Base-by-base conservation (phyloP, 495 filamentous ascomycete species). In the Lophiotrema nucula region DNA sequence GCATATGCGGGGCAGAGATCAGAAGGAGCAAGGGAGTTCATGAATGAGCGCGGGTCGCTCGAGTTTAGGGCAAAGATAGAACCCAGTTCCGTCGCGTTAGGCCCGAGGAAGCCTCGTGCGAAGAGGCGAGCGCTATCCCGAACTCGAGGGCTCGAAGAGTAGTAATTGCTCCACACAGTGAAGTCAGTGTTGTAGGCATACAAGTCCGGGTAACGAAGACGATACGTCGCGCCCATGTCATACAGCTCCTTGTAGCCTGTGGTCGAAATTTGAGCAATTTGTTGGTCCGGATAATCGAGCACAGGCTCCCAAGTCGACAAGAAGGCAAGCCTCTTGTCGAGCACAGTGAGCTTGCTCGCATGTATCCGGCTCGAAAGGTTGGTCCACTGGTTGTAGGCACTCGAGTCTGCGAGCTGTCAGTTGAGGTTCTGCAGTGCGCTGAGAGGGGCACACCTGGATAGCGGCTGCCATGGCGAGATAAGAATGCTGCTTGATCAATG, bases 161-260 rank as follows among this genome's bases (percentile, higher is more conserved):
- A 83, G 45, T 79, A 74, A 59, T 85, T 85, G 4, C 78, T 77
- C 81, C 81, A 85, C 10, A 79, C 68, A 5, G 74, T 64, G 70
- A 83, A 83, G 0, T 74, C 73, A 13, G 74, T 74, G 39, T 78
- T 79, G 41, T 82, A 76, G 18, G 65, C 62, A 64, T 85, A 85
- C 33, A 84, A 75, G n/a, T 73, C 53, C 13, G 81, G 80, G 54
- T 83, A 81, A 53, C 67, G 71, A 56, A 68, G 50, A 22, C 51
- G 37, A 12, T 38, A 70, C 11, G 61, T 69, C 27, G 74, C 70
- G 26, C 69, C 70, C 45, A 76, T 61, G 53, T 76, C 72, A 57
- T 73, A 67, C 4, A 72, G 56, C 70, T 85, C 82, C 56, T 81
- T 81, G 56, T 76, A 80, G 2, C 82, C 82, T 6, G 79, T 82